Base-by-base conservation (phyloP, 2,329 filamentous ascomycete genomes). In the Fusarium setosum region DNA sequence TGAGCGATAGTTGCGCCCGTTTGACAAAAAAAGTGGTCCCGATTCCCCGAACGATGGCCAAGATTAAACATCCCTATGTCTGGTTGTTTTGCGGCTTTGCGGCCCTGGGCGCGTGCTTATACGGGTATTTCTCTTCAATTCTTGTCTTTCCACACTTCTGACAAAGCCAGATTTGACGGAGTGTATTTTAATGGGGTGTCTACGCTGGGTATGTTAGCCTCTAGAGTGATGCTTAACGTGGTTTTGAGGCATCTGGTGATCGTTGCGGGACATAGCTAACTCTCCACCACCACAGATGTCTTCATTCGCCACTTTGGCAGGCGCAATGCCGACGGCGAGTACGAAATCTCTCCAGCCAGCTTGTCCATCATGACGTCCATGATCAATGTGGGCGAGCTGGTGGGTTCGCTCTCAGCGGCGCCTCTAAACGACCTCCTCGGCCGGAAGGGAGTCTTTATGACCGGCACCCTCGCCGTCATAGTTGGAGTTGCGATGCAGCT, bases 301-400 rank as follows among this genome's bases (percentile, higher is more conserved):
- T 79, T 78, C 63, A 47, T 75, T 11, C 58, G 70, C 37, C 71
- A 78, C 50, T 79, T 78, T 52, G 76, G 77, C 29, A 56, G 67
- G 13, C 61, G 56, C 9, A 63, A 68, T 45, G 42, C 54, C 4
- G 59, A 77, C 38, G 76, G 74, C 37, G 62, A 60, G 9, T 76
- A 73, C 55, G 68, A 65, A 17, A 75, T 77, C 35, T 59, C 67
- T 2, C 65, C 76, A 3, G 54, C 58, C 8, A 62, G 55, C 5
- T 34, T 72, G 32, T 62, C 70, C 13, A 34, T 71, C 67, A 79
- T 76, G 74, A 76, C 75, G 13, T 78, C 76, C 55, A 75, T 77
- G 69, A 80, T 80, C 65, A 77, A 80, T 53, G 71, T 80, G 20
- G 77, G 77, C 47, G 77, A 80, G 52, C 65, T 80, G 21, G 63